phyloP scores from a whole-genome alignment of 768 basidiomycete genomes.

The Suillus ampliporus region DNA sequence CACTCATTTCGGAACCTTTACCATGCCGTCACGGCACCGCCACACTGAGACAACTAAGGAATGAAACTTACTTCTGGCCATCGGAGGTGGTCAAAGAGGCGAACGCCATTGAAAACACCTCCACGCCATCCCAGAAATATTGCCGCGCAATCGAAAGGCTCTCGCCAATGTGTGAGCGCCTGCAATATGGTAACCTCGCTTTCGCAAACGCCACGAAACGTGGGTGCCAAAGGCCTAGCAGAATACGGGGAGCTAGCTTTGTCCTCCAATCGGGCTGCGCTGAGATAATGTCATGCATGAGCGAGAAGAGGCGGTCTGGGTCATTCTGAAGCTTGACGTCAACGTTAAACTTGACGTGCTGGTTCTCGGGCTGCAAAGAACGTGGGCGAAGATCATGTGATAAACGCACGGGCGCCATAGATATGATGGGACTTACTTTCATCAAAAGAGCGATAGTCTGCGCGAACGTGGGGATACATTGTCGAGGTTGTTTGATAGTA shows the following conservation, averaged over 20 bases:
- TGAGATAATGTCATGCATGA: conserved; percentile 76
- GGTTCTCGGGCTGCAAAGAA: conserved; percentile 66
- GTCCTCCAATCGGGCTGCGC: conserved; percentile 75
- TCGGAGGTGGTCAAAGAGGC: conserved; percentile 69
- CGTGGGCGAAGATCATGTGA: conserved; percentile 7
- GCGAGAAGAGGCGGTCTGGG: conserved; percentile 79
- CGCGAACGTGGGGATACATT: conserved; percentile 88
- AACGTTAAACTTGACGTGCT: conserved; percentile 79
- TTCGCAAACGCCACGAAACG: conserved; percentile 83
- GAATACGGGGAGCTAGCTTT: conserved; percentile 75
- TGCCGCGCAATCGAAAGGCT: conserved; percentile 73
- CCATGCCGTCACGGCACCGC: conserved; percentile 13
- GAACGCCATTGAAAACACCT: conserved; percentile 88
- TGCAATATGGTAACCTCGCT: conserved; percentile 78
- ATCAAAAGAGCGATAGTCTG: conserved; percentile 85
- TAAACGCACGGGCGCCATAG: conserved; percentile 18
- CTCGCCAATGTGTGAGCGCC: conserved; percentile 83
- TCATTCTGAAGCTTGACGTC: conserved; percentile 96
- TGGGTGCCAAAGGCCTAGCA: conserved; percentile 91
- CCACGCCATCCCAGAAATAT: conserved; percentile 89
- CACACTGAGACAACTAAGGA: conserved; percentile 2
- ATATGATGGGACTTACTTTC: conserved; percentile 51
- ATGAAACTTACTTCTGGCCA: conserved; percentile 62
- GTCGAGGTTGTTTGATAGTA: conserved; percentile 80
- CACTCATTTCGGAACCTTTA: conserved; percentile 82